Conservation (phyloP, 176 grass and related monocot genomes). For the Areca catechu region DNA sequence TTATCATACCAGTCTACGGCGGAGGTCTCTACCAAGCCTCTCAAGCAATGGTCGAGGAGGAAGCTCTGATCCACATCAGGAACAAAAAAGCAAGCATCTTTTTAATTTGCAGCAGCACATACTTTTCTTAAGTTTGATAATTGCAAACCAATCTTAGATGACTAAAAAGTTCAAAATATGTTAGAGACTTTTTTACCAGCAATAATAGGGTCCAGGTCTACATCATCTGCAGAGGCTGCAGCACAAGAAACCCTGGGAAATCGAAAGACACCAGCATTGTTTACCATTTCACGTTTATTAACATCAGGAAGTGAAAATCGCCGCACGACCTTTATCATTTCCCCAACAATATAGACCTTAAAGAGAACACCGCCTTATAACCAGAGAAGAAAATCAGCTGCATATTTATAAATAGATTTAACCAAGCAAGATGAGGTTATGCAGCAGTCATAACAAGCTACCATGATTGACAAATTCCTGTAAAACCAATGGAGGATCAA, state of each 20-base stretch:
- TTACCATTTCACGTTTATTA: constrained; percentile 42
- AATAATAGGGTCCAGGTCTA: constrained; percentile 64
- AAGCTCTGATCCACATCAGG: constrained; percentile 44
- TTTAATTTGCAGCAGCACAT: neutral
- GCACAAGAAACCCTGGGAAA: constrained; percentile 98
- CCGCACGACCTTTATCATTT: constrained; percentile 62
- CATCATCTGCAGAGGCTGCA: constrained; percentile 65
- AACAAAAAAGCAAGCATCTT: constrained; percentile 23
- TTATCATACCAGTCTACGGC: constrained; percentile 49
- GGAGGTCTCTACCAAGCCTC: constrained; percentile 64
- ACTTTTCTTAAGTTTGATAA: too few species aligned
- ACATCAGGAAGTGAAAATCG: constrained; percentile 89
- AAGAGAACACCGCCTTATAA: constrained; percentile 80
- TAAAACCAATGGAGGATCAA: constrained; percentile 82
- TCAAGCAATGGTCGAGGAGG: constrained; percentile 80
- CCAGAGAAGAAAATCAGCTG: constrained; percentile 11
- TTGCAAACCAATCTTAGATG: too few species aligned
- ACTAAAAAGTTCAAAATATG: neutral
- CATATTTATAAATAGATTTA: too few species aligned
- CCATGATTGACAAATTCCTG: constrained; percentile 98
- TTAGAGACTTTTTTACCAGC: constrained; percentile 47
- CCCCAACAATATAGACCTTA: constrained; percentile 90
- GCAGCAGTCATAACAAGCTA: constrained; percentile 18
- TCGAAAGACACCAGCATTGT: constrained; percentile 57
- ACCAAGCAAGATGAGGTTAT: neutral